Evolutionary conservation across 805 yeast species (phyloP), one percentile per base, ranked within the genome.

Genomic region (Metschnikowia aberdeeniae): DNA sequence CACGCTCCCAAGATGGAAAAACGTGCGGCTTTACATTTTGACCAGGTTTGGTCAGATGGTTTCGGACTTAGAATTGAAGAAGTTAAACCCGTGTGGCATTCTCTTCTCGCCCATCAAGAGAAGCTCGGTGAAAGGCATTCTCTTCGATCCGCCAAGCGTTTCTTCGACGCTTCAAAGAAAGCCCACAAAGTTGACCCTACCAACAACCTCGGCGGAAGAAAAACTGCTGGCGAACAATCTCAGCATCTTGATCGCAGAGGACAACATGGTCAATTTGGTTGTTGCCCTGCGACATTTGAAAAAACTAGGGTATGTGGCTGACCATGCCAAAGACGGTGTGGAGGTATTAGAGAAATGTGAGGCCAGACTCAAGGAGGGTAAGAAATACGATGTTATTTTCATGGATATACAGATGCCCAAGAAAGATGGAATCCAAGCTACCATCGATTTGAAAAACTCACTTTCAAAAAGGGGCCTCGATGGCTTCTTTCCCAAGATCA

Each of bases 361-460:
- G 46, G 59, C 39, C 9, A 40, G 53, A 26, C 57, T 60, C 35
- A 46, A 63, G 4, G 47, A 57, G 14, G 55, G 55, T 1, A 54
- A 60, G 12, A 60, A 57, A 42, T 80, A 79, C 56, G 80, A 78
- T 51, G 67, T 76, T 32, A 72, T 81, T 14, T 62, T 81, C 33
- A 73, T 81, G 75, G 85, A 81, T 55, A 70, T 75, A 19, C 81
- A 79, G 40, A 70, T 79, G 71, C 80, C 81, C 6, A 61, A 71
- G 13, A 68, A 76, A 48, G 86, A 81, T 56, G 86, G 86, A 1
- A 67, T 78, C n/a, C 68, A 72, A 5, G 72, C 80, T 1, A 68
- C 78, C 0, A 58, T 58, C 8, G 77, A 73, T 44, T 55, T 75
- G 32, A 56, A 53, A 35, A 57, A 60, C 37, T 43, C 55, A 22